phyloP scores from a whole-genome alignment of 2,329 filamentous ascomycete species.

The Trichoderma sp. region DNA sequence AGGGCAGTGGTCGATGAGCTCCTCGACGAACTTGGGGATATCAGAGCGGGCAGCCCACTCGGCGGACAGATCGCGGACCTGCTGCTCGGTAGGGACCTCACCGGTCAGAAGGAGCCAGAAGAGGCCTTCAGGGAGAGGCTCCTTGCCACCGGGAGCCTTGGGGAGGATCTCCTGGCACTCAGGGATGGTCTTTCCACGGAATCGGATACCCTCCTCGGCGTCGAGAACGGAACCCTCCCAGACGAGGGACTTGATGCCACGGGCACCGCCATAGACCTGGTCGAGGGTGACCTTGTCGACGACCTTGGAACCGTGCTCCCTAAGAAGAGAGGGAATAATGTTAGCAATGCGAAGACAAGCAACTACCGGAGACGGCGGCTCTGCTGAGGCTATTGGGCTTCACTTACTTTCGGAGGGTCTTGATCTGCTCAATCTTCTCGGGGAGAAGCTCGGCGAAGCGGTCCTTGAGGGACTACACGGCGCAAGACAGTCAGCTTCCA shows the following conservation, averaged over 20 bases:
- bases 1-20: slow-evolving; percentile 99
- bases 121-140: slow-evolving; percentile 97
- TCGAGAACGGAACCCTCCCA: slow-evolving; percentile 99
- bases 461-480: slow-evolving; percentile 83
- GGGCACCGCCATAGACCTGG: slow-evolving; percentile 98
- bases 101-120: slow-evolving; percentile 99
- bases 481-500: slow-evolving; percentile 21
- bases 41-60: slow-evolving; percentile 98
- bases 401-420: slow-evolving; percentile 90
- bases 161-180: slow-evolving; percentile 97
- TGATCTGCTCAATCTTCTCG: slow-evolving; percentile 98
- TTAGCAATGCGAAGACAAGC: slow-evolving; percentile 23
- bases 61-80: slow-evolving; percentile 95
- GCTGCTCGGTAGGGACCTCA: slow-evolving; percentile 95
- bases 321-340: slow-evolving; percentile 36
- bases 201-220: slow-evolving; percentile 97
- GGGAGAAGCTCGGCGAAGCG: slow-evolving; percentile 95
- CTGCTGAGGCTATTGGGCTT: not conserved
- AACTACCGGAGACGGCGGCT: slow-evolving; percentile 23
- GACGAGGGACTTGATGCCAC: slow-evolving; percentile 97
- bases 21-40: slow-evolving; percentile 96
- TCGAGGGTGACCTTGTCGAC: slow-evolving; percentile 97
- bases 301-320: slow-evolving; percentile 93
- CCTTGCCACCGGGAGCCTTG: slow-evolving; percentile 93
- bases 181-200: slow-evolving; percentile 98